phyloP scores from a whole-genome alignment of 2,329 filamentous ascomycete genomes.

The Colletotrichum australisinense region DNA sequence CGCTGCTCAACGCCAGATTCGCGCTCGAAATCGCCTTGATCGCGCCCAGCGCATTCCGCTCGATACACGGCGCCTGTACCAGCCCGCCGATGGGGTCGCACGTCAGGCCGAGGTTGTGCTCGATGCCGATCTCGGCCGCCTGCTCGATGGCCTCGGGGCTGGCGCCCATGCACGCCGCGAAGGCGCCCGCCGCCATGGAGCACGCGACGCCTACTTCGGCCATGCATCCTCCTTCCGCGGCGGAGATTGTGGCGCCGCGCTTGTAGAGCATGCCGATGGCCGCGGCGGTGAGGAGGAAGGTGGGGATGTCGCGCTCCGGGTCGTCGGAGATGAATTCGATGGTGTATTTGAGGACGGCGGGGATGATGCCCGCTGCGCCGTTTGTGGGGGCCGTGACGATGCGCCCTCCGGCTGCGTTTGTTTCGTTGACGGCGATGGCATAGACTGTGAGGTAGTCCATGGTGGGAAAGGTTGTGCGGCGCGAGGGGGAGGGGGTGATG shows the following conservation, averaged over 20 bases:
- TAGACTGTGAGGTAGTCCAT: conserved; percentile 64
- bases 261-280: conserved; percentile 66
- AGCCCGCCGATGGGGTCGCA: conserved; percentile 63
- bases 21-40: conserved; percentile 64
- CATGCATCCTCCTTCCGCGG: conserved; percentile 64
- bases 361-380: conserved; percentile 63
- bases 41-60: conserved; percentile 61
- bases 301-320: conserved; percentile 59
- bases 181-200: conserved; percentile 62
- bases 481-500: conserved; percentile 56
- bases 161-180: conserved; percentile 64
- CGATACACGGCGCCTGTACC: conserved; percentile 63
- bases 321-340: conserved; percentile 63
- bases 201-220: conserved; percentile 65
- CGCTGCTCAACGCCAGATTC: conserved; percentile 58
- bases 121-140: conserved; percentile 63
- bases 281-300: conserved; percentile 60
- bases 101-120: conserved; percentile 62
- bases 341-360: conserved; percentile 61
- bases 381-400: conserved; percentile 65
- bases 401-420: conserved; percentile 61
- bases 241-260: conserved; percentile 62
- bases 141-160: conserved; percentile 61
- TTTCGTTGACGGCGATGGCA: conserved; percentile 64
- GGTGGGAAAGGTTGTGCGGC: conserved; percentile 59